Base-by-base conservation (phyloP, 768 basidiomycete species). In the Mycena polygramma region DNA sequence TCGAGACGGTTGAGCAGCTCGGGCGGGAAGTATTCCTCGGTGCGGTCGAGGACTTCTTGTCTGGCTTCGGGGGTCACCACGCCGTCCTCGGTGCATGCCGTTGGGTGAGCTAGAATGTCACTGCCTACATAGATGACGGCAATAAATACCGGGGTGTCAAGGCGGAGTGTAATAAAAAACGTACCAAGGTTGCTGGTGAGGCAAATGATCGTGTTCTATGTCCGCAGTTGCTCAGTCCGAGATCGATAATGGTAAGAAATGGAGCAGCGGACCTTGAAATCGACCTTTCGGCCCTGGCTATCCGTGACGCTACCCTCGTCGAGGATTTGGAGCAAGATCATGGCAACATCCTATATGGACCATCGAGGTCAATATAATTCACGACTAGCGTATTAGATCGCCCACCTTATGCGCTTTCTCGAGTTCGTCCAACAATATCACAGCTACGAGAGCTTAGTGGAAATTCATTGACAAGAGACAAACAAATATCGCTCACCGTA, bases 241-340 rank as follows among this genome's bases (percentile, higher is more conserved):
- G 8, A 26, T 55, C 37, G 45, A 39, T 45, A 15, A 9, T 9
- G 55, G 45, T 17, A 19, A 51, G 45, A 4, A 41, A 5, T 46
- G 7, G 14, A 30, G 24, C n/a, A 41, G 60, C 55, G 63, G 36
- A 90, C 92, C 85, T 92, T 95, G 84, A 97, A 97, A 78, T 96
- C 95, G 4, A 97, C 92, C 77, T 95, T 94, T 63, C 94, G 89
- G 13, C 96, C 96, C 78, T 96, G 95, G 71, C 94, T 95, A 77
- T 98, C 96, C 0, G 96, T 97, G 70, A 97, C 85, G 57, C 83
- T 89, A 10, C 96, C 96, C 79, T 98, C 96, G 72, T 98, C 95
- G 15, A 98, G 86, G 54, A 98, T 93, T 78, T 97, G 96, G 4
- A 97, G 85, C 22, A 97, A 83, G 70, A 97, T 94, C 90, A 96